Percentiles rank a stretch among this genome's conserved stretches.
Conservation (phyloP, 139 green algal genomes). For the Dunaliella sp. region DNA sequence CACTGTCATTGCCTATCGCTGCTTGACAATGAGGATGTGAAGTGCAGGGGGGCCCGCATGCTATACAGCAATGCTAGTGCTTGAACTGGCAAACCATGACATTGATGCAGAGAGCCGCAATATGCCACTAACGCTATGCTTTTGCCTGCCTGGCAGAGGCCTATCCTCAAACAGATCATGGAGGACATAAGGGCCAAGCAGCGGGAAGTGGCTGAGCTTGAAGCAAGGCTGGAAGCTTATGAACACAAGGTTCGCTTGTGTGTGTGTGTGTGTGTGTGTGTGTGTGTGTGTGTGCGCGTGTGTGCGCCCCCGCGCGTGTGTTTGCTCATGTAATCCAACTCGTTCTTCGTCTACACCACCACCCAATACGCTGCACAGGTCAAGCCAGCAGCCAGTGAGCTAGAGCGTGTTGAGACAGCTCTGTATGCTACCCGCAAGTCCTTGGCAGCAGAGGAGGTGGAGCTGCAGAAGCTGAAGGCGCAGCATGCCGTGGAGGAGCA, state of each 20-base stretch:
- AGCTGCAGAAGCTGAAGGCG: constrained; percentile 29
- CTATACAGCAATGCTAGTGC: too few species aligned
- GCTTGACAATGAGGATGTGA: too few species aligned
- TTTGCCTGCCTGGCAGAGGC: constrained; percentile 11
- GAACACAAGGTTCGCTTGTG: neutral
- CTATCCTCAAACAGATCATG: constrained; percentile 4
- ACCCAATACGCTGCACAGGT: too few species aligned
- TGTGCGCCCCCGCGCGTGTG: too few species aligned
- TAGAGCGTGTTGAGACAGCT: neutral
- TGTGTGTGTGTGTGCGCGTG: neutral
- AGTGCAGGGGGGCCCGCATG: too few species aligned
- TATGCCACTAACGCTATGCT: too few species aligned
- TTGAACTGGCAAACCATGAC: too few species aligned
- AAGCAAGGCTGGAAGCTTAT: constrained; percentile 8
- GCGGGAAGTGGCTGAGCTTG: constrained; percentile 13
- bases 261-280: neutral
- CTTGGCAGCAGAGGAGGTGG: constrained; percentile 24
- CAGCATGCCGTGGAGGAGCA: neutral
- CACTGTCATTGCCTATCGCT: too few species aligned
- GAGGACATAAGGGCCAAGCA: neutral
- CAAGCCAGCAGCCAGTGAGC: constrained; percentile 3
- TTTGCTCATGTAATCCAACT: too few species aligned
- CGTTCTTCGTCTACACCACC: too few species aligned
- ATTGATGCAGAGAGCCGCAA: too few species aligned
- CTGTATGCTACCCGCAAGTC: neutral